phyloP scores from a whole-genome alignment of 2,329 filamentous ascomycete species.

The Aspergillus piperis region DNA sequence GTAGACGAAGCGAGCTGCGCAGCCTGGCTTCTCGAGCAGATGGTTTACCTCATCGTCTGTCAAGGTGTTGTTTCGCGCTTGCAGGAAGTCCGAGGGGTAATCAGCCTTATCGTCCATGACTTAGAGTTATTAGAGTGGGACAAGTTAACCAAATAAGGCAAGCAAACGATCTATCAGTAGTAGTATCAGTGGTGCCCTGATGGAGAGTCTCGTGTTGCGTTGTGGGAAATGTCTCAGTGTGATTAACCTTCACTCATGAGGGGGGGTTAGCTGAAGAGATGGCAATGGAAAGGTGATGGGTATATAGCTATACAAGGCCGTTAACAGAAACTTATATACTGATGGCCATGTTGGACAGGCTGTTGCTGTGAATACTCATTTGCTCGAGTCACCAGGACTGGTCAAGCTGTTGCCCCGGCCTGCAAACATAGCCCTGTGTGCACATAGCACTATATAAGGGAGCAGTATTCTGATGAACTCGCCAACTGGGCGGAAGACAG shows the following conservation, averaged over 20 bases:
- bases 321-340: neutral
- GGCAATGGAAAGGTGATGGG: neutral
- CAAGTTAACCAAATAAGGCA: too few relatives aligned
- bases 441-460: too few relatives aligned
- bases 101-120: constrained; percentile 24
- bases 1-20: constrained; percentile 32
- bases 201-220: neutral
- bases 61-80: constrained; percentile 26
- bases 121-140: too few relatives aligned
- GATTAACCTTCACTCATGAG: neutral
- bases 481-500: neutral
- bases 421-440: too few relatives aligned
- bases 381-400: too few relatives aligned
- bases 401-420: too few relatives aligned
- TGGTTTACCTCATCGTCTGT: constrained; percentile 22
- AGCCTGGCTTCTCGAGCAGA: constrained; percentile 19
- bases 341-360: too few relatives aligned
- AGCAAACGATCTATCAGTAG: too few relatives aligned
- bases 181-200: neutral
- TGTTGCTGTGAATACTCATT: too few relatives aligned
- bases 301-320: neutral
- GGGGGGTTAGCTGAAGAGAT: neutral
- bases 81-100: constrained; percentile 30
- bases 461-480: too few relatives aligned
- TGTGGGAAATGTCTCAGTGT: neutral